phyloP scores from a whole-genome alignment of 768 basidiomycete species.

The Podaxis sp. region DNA sequence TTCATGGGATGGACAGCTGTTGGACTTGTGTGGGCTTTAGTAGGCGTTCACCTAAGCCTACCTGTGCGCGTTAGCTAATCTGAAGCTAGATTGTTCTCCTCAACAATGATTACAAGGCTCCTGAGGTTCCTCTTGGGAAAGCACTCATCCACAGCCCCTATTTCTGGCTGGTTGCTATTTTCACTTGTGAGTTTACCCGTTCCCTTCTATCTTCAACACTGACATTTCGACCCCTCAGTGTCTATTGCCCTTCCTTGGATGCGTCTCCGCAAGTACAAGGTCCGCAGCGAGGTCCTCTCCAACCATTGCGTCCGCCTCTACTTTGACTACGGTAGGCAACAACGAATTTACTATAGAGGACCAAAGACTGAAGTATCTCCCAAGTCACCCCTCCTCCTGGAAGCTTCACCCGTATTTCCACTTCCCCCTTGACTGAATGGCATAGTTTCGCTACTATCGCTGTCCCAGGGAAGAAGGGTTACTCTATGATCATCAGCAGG shows the following conservation, averaged over 20 bases:
- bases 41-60: background rate
- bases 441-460: conserved; percentile 47
- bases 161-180: conserved; percentile 43
- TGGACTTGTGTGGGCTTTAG: conserved; percentile 10
- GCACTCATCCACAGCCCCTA: conserved; percentile 44
- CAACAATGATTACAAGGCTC: conserved; percentile 29
- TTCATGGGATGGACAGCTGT: conserved; percentile 36
- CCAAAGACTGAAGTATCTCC: background rate
- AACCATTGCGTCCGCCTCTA: conserved; percentile 52
- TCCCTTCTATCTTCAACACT: conserved; percentile 12
- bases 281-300: conserved; percentile 49
- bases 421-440: conserved; percentile 48
- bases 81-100: conserved; percentile 10
- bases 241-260: conserved; percentile 51
- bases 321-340: conserved; percentile 44
- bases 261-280: conserved; percentile 45
- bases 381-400: conserved; percentile 17
- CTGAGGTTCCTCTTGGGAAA: conserved; percentile 32
- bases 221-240: conserved; percentile 23
- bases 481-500: conserved; percentile 50
- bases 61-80: background rate
- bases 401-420: conserved; percentile 23
- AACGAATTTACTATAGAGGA: conserved; percentile 28
- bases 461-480: conserved; percentile 36
- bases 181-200: conserved; percentile 19